These are phyloP conservation scores for Chenopodium formosanum DNA, from an alignment of 148 eudicot genomes.

Conservation along the genomic window DNA sequence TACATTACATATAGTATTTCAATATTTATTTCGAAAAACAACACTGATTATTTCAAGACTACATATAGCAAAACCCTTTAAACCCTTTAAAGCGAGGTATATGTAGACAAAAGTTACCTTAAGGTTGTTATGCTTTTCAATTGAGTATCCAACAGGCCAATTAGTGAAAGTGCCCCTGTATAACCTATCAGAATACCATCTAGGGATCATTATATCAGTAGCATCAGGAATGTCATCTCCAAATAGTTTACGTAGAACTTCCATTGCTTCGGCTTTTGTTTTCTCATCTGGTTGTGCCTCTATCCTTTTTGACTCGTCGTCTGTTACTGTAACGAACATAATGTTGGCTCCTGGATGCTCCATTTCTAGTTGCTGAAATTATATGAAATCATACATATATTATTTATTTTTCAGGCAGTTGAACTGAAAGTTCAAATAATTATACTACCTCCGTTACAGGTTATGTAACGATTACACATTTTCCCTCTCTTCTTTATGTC, in stretches of 20 bases:
- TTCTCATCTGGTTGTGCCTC: conserved; percentile 29
- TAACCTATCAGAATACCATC: conserved; percentile 33
- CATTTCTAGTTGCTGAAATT: conserved; percentile 29
- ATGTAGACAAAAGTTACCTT: conserved; percentile 13
- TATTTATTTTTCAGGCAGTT: background rate
- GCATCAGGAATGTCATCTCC: conserved; percentile 35
- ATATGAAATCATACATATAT: too few species aligned
- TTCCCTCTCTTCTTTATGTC: too few species aligned
- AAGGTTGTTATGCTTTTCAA: conserved; percentile 17
- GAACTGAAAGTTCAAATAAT: too few species aligned
- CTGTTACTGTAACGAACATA: conserved; percentile 25
- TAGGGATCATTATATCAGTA: conserved; percentile 19
- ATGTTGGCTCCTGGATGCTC: conserved; percentile 33
- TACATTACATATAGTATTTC: too few species aligned
- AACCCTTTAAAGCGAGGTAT: too few species aligned
- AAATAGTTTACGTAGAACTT: conserved; percentile 33
- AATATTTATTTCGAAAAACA: too few species aligned
- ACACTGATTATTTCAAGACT: too few species aligned
- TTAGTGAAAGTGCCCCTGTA: conserved; percentile 30
- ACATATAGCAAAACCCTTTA: too few species aligned
- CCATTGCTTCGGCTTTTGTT: conserved; percentile 33
- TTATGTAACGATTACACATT: too few species aligned
- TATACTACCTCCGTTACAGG: too few species aligned
- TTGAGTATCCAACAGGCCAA: conserved; percentile 33
- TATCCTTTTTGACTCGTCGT: conserved; percentile 27